A percentile compares a stretch with the other conserved stretches of the same genome.
phyloP scores from a whole-genome alignment of 2,329 filamentous ascomycete genomes.

The Hypoxylon sp. region DNA sequence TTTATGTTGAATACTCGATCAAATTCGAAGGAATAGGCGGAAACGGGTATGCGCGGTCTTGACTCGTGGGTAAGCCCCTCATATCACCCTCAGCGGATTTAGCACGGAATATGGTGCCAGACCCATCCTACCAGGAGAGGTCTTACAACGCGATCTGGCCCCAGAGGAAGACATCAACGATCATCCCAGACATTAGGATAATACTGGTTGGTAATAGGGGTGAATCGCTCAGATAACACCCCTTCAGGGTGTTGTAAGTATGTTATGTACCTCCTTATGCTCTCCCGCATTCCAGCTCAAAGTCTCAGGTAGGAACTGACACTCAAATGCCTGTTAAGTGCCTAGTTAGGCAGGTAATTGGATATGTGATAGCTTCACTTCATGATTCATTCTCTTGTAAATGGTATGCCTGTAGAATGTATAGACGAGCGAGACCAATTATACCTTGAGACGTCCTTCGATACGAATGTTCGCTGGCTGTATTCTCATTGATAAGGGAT shows the following conservation, averaged over 20 bases:
- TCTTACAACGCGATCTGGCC: neutral
- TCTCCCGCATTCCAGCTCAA: too few relatives aligned
- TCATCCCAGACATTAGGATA: neutral
- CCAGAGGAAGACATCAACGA: neutral
- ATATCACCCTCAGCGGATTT: neutral
- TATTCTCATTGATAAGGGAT: too few relatives aligned
- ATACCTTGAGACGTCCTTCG: too few relatives aligned
- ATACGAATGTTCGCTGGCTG: too few relatives aligned
- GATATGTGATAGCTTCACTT: too few relatives aligned
- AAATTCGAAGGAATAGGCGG: neutral
- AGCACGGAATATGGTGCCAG: neutral
- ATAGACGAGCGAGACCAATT: too few relatives aligned
- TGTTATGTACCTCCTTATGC: too few relatives aligned
- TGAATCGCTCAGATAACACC: neutral
- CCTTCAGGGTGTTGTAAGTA: neutral
- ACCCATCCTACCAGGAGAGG: neutral
- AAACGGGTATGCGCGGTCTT: neutral
- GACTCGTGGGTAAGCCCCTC: neutral
- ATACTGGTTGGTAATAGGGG: neutral
- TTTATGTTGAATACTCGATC: neutral
- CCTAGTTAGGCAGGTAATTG: too few relatives aligned
- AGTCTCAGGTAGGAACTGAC: too few relatives aligned
- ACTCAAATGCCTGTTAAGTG: too few relatives aligned
- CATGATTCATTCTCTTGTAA: too few relatives aligned
- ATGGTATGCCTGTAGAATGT: too few relatives aligned